Evolutionary conservation across 2,329 filamentous ascomycete species (phyloP), one percentile per base, ranked within the genome.

Genomic region (Biscogniauxia sp.): DNA sequence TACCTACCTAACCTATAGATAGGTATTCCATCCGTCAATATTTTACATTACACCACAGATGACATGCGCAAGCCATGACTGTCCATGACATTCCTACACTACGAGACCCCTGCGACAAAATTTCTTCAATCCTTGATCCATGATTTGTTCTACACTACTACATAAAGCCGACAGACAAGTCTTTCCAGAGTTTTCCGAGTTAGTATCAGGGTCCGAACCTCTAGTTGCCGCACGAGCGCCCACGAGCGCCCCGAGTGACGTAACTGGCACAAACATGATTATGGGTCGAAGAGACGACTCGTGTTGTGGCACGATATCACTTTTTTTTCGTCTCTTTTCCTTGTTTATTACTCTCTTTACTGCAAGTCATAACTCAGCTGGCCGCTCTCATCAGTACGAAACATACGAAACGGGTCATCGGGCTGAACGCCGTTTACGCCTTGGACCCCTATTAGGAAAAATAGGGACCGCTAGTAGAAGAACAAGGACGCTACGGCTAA

Each of bases 181-280:
- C 28, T 53, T 45, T 55, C 54, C 6, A 45, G 37, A 45, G 19
- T 26, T 55, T 58, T 52, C 53, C 51, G 37, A 37, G 51, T 51
- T 54, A 53, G 41, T 56, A 60, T 61, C 60, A 66, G 61, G 62
- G 55, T 56, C 60, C 60, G 57, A 62, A 56, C 54, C 57, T 54
- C 37, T 64, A 53, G 32, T 63, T 55, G 54, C 65, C 61, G 63
- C 61, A 62, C 63, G 28, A 32, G 28, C 28, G 28, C 28, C 28
- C 28, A 32, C 11, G 37, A 45, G 37, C 65, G 59, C 61, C 60
- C 15, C 15, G 56, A 59, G 64, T 66, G 62, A 66, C 64, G 64
- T 66, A 66, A 58, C 53, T 58, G 59, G 59, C 53, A 65, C 62
- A 65, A 61, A 61, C 59, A 61, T 61, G 51, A 55, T 58, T 65